Conservation (phyloP, 805 yeast genomes). For the Pichia occidentalis region DNA sequence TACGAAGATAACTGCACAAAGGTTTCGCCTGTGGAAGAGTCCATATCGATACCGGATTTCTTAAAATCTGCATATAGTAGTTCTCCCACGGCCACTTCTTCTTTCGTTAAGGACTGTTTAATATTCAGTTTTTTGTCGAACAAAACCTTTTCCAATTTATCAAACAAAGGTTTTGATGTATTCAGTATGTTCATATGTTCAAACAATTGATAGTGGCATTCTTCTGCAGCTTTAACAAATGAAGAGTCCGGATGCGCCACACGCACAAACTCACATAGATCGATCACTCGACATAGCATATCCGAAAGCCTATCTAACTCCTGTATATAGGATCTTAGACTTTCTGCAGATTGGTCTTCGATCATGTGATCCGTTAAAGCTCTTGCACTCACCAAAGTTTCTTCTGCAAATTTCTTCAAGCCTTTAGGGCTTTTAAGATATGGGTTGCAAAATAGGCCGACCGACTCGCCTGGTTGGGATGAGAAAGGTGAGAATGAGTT, state of each 20-base stretch:
- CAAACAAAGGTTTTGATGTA: slow-evolving; percentile 69
- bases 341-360: slow-evolving; percentile 37
- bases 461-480: not conserved
- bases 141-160: slow-evolving; percentile 51
- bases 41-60: slow-evolving; percentile 83
- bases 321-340: slow-evolving; percentile 44
- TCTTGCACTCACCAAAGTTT: slow-evolving; percentile 62
- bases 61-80: slow-evolving; percentile 79
- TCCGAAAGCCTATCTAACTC: slow-evolving; percentile 83
- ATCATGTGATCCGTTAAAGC: slow-evolving; percentile 52
- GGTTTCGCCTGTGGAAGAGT: slow-evolving; percentile 50
- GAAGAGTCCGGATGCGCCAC: slow-evolving; percentile 74
- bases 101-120: slow-evolving; percentile 42
- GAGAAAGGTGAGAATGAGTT: not conserved
- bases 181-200: slow-evolving; percentile 91
- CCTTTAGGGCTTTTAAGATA: slow-evolving; percentile 66
- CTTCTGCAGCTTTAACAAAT: slow-evolving; percentile 77
- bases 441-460: slow-evolving; percentile 72
- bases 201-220: slow-evolving; percentile 80
- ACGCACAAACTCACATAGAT: slow-evolving; percentile 85
- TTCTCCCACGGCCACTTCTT: slow-evolving; percentile 78
- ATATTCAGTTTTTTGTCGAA: slow-evolving; percentile 29
- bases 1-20: slow-evolving; percentile 76
- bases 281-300: slow-evolving; percentile 84
- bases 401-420: slow-evolving; percentile 55